Base-by-base conservation (phyloP, 352 stramenopile genomes). In the Phytophthora vignae region DNA sequence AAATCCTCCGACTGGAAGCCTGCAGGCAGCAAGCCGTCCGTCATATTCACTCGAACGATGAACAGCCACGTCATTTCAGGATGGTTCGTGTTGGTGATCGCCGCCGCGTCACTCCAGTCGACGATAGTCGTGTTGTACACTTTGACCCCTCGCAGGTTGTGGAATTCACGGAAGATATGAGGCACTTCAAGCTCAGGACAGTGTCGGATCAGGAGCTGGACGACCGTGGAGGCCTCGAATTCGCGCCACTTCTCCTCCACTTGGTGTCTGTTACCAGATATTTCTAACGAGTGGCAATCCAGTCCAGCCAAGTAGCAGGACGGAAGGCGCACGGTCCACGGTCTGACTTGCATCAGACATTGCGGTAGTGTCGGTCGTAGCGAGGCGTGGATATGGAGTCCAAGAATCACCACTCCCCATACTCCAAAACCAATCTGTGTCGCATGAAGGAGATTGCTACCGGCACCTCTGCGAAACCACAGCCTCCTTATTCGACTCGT, bases 301-400 rank as follows among this genome's bases (percentile, higher is more conserved):
- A 87, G 48, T 9, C 72, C 64, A 6, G 74, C 59, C 12, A 87
- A 33, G 50, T 81, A 78, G 40, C 79, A 87, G 1, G 76, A 77
- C 3, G 67, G 49, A 7, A 66, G 55, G 0, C 55, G 54, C 2
- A 68, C 63, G 17, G 74, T 52, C 79, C 79, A 84, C 0, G 76
- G 76, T 17, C 71, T 57, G 6, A 81, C 75, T 40, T 78, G 69
- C 21, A 81, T 64, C 12, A 61, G n/a, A 46, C 73, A 81, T 21
- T 81, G 55, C 0, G 60, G 14, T 3, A 71, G 40, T 10, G 33
- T 55, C 19, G 69, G 65, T 8, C 72, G 53, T 1, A 42, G 11
- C 15, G 67, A 53, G 1, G 70, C 69, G 8, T 67, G 52, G 14
- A 76, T 53, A 21, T 81, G 69, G 33, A 77, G n/a, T 2, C 48